phyloP scores from a whole-genome alignment of 331 rosid species.

The Malus hybrid region DNA sequence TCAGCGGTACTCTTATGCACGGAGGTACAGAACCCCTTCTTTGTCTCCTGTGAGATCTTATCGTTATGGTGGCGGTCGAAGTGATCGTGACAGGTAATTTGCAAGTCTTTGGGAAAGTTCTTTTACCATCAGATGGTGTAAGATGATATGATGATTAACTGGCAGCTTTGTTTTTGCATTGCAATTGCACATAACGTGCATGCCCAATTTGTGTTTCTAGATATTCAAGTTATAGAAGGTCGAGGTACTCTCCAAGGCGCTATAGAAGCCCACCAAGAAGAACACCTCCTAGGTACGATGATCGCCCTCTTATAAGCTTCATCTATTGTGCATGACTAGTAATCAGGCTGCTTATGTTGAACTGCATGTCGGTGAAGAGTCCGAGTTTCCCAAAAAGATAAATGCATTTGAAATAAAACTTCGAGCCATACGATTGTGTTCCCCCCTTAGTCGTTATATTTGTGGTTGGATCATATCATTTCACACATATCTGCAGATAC shows the following conservation, averaged over 20 bases:
- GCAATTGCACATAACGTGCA: neutral
- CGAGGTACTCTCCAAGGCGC: slow-evolving; percentile 85
- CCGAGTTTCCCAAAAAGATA: neutral
- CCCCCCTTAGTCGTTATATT: neutral
- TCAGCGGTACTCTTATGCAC: slow-evolving; percentile 85
- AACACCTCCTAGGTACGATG: slow-evolving; percentile 64
- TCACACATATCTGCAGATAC: slow-evolving; percentile 13
- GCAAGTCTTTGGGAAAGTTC: neutral
- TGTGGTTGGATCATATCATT: neutral
- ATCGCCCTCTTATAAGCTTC: neutral
- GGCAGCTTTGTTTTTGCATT: neutral
- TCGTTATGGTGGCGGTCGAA: slow-evolving; percentile 85
- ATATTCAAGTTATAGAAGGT: slow-evolving; percentile 71
- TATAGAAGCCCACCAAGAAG: slow-evolving; percentile 84
- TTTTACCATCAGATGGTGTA: neutral
- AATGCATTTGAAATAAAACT: neutral
- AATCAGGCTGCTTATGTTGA: neutral
- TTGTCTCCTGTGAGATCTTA: slow-evolving; percentile 81
- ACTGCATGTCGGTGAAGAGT: neutral
- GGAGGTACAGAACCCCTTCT: slow-evolving; percentile 89
- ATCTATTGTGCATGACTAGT: neutral
- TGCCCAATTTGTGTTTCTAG: slow-evolving; percentile 28
- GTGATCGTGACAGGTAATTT: slow-evolving; percentile 77
- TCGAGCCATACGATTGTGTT: neutral
- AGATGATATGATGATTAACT: neutral